A percentile compares a stretch with the other conserved stretches of the same genome.
phyloP scores from a whole-genome alignment of 805 yeast genomes.

The Wickerhamiella sorbophila region DNA sequence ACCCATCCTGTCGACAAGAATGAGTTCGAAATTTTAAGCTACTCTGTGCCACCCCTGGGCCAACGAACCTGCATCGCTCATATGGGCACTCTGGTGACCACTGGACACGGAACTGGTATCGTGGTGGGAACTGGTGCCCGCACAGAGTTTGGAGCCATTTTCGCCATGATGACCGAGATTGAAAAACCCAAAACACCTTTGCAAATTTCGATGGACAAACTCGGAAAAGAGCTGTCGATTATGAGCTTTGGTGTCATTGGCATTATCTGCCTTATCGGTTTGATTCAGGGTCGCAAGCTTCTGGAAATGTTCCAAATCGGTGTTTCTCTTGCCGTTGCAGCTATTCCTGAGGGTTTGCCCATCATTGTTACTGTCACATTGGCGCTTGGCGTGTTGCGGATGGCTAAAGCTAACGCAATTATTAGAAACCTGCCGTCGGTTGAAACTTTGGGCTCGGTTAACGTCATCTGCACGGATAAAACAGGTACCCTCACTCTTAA shows the following conservation, averaged over 20 bases:
- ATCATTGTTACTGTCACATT: conserved; percentile 94
- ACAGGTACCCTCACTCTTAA: conserved; percentile 38
- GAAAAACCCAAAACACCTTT: conserved; percentile 97
- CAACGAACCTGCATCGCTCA: conserved; percentile 71
- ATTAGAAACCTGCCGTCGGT: conserved; percentile 90
- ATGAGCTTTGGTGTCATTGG: conserved; percentile 83
- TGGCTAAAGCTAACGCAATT: conserved; percentile 91
- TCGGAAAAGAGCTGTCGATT: conserved; percentile 79
- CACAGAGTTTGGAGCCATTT: conserved; percentile 90
- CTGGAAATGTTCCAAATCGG: conserved; percentile 96
- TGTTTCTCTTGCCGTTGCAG: conserved; percentile 96
- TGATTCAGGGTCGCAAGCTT: conserved; percentile 87
- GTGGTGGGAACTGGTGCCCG: conserved; percentile 81
- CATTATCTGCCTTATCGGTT: conserved; percentile 77
- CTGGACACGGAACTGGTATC: conserved; percentile 88
- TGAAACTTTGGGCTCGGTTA: conserved; percentile 45
- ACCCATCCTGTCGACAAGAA: conserved; percentile 70
- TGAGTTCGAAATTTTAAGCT: conserved; percentile 26
- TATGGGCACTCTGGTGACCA: conserved; percentile 96
- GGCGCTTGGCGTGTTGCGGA: conserved; percentile 89
- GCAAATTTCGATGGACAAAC: conserved; percentile 87
- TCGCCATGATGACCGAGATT: conserved; percentile 86
- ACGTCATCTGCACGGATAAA: conserved; percentile 40
- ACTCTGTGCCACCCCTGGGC: conserved; percentile 33
- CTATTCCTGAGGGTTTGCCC: conserved; percentile 97